Evolutionary conservation across 768 basidiomycete species (phyloP), one percentile per base, ranked within the genome.

Genomic region (Imleria badia): DNA sequence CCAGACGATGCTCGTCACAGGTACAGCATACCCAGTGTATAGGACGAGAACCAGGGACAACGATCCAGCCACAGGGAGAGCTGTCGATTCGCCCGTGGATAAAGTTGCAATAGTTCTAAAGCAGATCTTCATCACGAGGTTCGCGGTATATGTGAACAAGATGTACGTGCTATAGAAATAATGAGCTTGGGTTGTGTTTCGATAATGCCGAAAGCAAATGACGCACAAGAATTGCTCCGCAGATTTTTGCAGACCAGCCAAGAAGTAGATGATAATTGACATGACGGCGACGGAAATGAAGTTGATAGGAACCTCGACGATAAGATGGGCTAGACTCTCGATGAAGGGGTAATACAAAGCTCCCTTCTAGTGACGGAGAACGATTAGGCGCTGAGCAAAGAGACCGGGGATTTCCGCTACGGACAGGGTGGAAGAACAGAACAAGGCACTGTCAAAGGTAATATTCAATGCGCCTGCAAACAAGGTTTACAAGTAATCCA

Each of bases 81-180:
- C 85, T 1, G 80, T 76, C 0, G 84, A 78, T 40, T 81, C 78
- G 17, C 73, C 69, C 35, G 73, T 72, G 62, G 84, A 83, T 14
- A 73, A 74, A 0, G 86, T 82, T 1, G 85, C 83, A 29, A 87
- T 61, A 0, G 74, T 74, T 38, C 91, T 78, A 79, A 90, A 94
- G 77, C 83, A 91, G 0, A 81, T 79, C 64, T 85, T 87, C 83
- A 92, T 87, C 8, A 82, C 74, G 31, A 89, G 48, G 22, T 83
- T 78, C 60, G 83, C 76, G 5, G 74, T 68, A 49, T 82, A 75
- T 7, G 80, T 53, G 60, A 83, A 77, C 30, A 89, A 67, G 65
- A 80, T 76, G 65, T 77, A 84, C 6, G 77, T 80, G 69, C 86
- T 86, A 19, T 65, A 74, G 74, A 59, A 12, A 64, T 66, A 1